Base-by-base conservation (phyloP, 2,329 filamentous ascomycete species). In the Sporothrix sp. region DNA sequence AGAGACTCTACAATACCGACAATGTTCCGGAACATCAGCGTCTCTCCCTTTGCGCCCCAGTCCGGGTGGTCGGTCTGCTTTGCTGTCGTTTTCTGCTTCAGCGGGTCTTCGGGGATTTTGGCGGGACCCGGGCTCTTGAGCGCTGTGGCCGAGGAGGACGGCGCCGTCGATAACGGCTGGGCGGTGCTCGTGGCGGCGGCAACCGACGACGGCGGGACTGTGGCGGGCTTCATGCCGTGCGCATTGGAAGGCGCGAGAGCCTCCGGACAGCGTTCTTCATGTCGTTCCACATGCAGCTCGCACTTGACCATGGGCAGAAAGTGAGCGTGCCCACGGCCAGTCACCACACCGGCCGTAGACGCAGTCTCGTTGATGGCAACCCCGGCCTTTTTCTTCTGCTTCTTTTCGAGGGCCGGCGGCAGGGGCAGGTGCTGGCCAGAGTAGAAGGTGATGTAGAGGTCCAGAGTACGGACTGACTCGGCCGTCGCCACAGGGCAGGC, bases 281-380 rank as follows among this genome's bases (percentile, higher is more conserved):
- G 62, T 54, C 73, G 85, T 61, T 93, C 88, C 14, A 90, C 79
- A 64, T 94, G 87, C 50, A 96, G 67, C 63, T 93, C 85, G 56
- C 83, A 84, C 62, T 84, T 88, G 59, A 95, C 76, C 53, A 85
- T 79, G 2, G 87, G 87, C 35, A 81, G 79, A 55, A 93, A 78
- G 37, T 71, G 69, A 52, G 71, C 76, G 35, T 53, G 55, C 16
- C 58, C 58, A 46, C 62, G 63, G 38, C 65, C 66, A 43, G 61
- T 62, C 45, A 52, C 42, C 18, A 54, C 36, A 27, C 51, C 53
- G 2, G 54, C 56, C 55, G 16, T 61, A 56, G 51, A 67, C 63
- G 46, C 65, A 3, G 37, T 39, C 11, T n/a, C 25, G 28, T 3
- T 25, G 35, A 13, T 30, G 8, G 13, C 25, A 13, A 28, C 48